Percentiles rank a stretch among this genome's conserved stretches.
Conservation (phyloP, 768 basidiomycete species). For the Pisolithus tinctorius region DNA sequence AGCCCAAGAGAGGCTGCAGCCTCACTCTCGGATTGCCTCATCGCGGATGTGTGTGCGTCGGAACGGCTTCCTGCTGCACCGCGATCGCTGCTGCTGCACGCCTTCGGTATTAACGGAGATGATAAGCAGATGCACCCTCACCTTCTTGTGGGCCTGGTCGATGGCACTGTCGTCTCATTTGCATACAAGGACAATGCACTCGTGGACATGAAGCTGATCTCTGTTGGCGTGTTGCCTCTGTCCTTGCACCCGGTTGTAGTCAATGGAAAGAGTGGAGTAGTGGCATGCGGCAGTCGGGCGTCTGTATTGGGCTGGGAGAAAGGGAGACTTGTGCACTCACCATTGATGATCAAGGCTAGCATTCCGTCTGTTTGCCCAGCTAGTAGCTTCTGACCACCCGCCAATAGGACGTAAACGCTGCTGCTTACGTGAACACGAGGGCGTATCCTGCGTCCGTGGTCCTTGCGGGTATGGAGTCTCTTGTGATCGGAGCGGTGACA, state of each 20-base stretch:
- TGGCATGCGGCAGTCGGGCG: conserved; percentile 68
- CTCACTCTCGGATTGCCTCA: neutral
- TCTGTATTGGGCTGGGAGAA: conserved; percentile 64
- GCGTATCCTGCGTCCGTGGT: conserved; percentile 50
- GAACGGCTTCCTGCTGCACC: conserved; percentile 35
- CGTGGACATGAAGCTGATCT: conserved; percentile 49
- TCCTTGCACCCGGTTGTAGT: conserved; percentile 47
- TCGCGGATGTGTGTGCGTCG: conserved; percentile 22
- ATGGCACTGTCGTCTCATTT: conserved; percentile 65
- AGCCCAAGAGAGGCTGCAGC: neutral
- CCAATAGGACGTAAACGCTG: conserved; percentile 47
- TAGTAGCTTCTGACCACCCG: neutral
- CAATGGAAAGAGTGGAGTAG: conserved; percentile 49
- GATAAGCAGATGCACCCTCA: conserved; percentile 39
- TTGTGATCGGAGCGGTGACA: conserved; percentile 61
- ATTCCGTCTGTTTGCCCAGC: neutral
- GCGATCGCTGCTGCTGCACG: conserved; percentile 43
- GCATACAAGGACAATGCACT: conserved; percentile 36
- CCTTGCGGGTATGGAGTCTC: conserved; percentile 43
- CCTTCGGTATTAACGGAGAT: conserved; percentile 43
- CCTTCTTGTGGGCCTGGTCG: conserved; percentile 66
- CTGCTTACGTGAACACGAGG: conserved; percentile 41
- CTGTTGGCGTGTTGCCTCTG: conserved; percentile 65
- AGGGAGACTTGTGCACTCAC: conserved; percentile 57
- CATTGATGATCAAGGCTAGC: conserved; percentile 62